Evolutionary conservation across 176 grass and related monocot genomes (phyloP).

Genomic region (Poa annua): DNA sequence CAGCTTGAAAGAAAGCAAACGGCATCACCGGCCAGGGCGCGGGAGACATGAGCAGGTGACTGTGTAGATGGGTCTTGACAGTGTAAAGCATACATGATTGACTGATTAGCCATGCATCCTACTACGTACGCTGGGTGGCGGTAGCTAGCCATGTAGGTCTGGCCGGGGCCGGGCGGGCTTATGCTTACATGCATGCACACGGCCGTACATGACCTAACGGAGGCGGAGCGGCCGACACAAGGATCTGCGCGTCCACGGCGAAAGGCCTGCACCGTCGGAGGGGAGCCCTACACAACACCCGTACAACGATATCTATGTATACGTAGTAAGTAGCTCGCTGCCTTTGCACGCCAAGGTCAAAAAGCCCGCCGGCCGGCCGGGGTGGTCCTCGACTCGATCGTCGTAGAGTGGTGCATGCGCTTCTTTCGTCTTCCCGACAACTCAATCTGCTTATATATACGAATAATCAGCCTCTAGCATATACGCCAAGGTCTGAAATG

Average conservation of each 20-base stretch:
- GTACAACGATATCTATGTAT: neutral
- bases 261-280: slow-evolving; percentile 10
- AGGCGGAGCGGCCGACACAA: neutral
- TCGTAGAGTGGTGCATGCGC: too few relatives aligned
- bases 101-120: too few relatives aligned
- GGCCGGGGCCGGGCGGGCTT: neutral
- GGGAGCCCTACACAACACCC: slow-evolving; percentile 21
- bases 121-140: too few relatives aligned
- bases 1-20: neutral
- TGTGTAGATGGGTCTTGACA: neutral
- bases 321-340: slow-evolving; percentile 11
- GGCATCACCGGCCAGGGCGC: too few relatives aligned
- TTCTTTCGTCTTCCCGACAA: neutral
- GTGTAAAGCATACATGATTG: neutral
- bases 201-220: too few relatives aligned
- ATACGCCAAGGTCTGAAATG: too few relatives aligned
- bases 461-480: neutral
- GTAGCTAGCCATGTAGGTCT: too few relatives aligned
- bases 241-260: neutral
- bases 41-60: too few relatives aligned
- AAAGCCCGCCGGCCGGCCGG: neutral
- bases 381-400: neutral
- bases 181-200: slow-evolving; percentile 15
- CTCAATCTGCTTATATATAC: neutral
- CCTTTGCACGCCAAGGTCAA: neutral